phyloP scores from a whole-genome alignment of 129 eudicot species.

The Saposhnikovia divaricata region DNA sequence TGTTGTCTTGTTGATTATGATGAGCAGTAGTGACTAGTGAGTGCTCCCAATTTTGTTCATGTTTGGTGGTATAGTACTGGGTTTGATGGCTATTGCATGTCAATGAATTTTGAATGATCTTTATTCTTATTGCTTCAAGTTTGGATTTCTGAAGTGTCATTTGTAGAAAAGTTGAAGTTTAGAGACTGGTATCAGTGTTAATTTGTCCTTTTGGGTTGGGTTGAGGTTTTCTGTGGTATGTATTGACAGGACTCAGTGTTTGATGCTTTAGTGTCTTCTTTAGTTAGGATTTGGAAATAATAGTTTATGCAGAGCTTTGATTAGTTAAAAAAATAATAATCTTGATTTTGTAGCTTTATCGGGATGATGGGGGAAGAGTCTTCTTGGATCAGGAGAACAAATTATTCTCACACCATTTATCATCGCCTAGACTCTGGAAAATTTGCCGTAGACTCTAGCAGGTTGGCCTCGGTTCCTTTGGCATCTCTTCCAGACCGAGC shows the following conservation, averaged over 20 bases:
- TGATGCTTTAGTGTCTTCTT: neutral
- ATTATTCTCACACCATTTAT: slow-evolving; percentile 72
- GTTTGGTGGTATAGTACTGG: neutral
- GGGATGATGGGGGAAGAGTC: slow-evolving; percentile 58
- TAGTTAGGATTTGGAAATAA: slow-evolving; percentile 14
- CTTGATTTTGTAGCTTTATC: slow-evolving; percentile 6
- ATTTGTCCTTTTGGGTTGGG: neutral
- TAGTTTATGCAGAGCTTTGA: slow-evolving; percentile 5
- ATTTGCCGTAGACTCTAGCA: slow-evolving; percentile 51
- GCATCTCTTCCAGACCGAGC: slow-evolving; percentile 14
- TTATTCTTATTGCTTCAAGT: neutral
- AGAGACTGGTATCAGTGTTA: neutral
- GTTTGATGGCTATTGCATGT: slow-evolving; percentile 15
- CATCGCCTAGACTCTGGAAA: slow-evolving; percentile 66
- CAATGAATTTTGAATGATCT: slow-evolving; percentile 9
- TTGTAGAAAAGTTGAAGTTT: neutral
- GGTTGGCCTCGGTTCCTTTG: slow-evolving; percentile 43
- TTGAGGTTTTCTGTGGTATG: neutral
- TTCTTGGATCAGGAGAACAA: slow-evolving; percentile 92
- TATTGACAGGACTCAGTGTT: neutral
- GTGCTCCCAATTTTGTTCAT: neutral
- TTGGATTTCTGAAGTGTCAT: neutral
- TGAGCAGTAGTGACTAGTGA: slow-evolving; percentile 8
- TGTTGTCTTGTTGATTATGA: slow-evolving; percentile 6
- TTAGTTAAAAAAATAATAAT: neutral